phyloP scores from a whole-genome alignment of 2,329 filamentous ascomycete genomes.

The Microsporum audouinii region DNA sequence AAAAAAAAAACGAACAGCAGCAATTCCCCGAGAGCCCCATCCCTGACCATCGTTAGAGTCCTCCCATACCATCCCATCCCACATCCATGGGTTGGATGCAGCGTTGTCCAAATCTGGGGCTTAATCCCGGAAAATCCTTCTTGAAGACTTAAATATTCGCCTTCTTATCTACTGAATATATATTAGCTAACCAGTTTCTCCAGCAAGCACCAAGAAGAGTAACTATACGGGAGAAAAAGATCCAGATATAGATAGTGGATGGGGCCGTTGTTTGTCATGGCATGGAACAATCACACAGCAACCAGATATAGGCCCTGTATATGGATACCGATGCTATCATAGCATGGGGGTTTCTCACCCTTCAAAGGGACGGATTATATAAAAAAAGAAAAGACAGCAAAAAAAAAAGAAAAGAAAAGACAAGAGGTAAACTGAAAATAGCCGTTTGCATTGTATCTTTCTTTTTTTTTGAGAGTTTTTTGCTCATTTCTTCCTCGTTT shows the following conservation, averaged over 20 bases:
- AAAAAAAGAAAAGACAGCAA: not conserved
- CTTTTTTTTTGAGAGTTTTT: not conserved
- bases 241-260: not conserved
- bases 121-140: not conserved
- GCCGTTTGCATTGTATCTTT: not conserved
- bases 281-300: conserved; percentile 1
- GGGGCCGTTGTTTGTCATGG: conserved; percentile 1
- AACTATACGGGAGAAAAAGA: not conserved
- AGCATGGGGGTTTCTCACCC: not conserved
- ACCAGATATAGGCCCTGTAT: not conserved
- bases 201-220: not conserved
- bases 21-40: conserved; percentile 1
- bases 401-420: not conserved
- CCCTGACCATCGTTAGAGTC: not conserved
- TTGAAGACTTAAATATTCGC: not conserved
- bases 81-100: conserved; percentile 2
- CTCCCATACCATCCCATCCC: not conserved
- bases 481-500: not conserved
- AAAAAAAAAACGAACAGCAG: not conserved
- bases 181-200: not conserved
- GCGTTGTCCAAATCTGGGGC: not conserved
- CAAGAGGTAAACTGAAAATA: not conserved
- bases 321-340: not conserved
- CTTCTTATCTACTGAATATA: not conserved
- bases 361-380: not conserved